These are phyloP conservation scores for Penicillium paxilli DNA, from an alignment of 495 filamentous ascomycete species.

Conservation along the genomic window DNA sequence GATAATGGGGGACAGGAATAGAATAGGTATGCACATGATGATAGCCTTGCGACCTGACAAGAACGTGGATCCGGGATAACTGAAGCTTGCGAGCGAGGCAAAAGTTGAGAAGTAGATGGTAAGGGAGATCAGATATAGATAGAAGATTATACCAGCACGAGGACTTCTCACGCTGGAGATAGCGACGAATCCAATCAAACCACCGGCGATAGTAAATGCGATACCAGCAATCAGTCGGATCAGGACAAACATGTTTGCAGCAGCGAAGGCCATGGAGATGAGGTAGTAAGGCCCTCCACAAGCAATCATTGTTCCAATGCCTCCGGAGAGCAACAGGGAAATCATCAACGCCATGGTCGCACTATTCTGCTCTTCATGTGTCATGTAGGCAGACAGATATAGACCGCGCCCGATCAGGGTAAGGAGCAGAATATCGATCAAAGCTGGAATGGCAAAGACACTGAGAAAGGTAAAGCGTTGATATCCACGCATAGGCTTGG, in stretches of 20 bases:
- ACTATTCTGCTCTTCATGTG: slow-evolving; percentile 45
- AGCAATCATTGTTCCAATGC: slow-evolving; percentile 59
- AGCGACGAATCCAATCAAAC: slow-evolving; percentile 50
- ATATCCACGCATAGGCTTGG: slow-evolving; percentile 46
- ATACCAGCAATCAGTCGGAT: slow-evolving; percentile 59
- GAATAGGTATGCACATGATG: slow-evolving; percentile 44
- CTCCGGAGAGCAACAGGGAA: slow-evolving; percentile 55
- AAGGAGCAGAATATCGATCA: slow-evolving; percentile 59
- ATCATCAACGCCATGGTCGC: slow-evolving; percentile 60
- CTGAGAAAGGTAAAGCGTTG: slow-evolving; percentile 58
- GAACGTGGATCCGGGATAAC: slow-evolving; percentile 54
- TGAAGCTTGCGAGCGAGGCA: slow-evolving; percentile 56
- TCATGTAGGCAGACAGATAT: slow-evolving; percentile 58
- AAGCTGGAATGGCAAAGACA: slow-evolving; percentile 60
- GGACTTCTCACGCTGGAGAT: slow-evolving; percentile 40
- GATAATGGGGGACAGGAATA: slow-evolving; percentile 48
- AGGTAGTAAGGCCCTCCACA: slow-evolving; percentile 62
- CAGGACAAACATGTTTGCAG: slow-evolving; percentile 61
- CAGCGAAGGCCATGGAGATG: slow-evolving; percentile 58
- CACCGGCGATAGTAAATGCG: slow-evolving; percentile 50
- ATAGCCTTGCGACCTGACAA: slow-evolving; percentile 50
- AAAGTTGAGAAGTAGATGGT: slow-evolving; percentile 53
- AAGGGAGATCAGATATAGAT: slow-evolving; percentile 48
- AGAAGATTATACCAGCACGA: slow-evolving; percentile 47
- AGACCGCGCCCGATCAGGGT: slow-evolving; percentile 58